Percentiles rank a stretch among this genome's conserved stretches.
These are phyloP conservation scores for Saccharomycopsis babjevae DNA, from an alignment of 805 yeast species.

Conservation along the genomic window DNA sequence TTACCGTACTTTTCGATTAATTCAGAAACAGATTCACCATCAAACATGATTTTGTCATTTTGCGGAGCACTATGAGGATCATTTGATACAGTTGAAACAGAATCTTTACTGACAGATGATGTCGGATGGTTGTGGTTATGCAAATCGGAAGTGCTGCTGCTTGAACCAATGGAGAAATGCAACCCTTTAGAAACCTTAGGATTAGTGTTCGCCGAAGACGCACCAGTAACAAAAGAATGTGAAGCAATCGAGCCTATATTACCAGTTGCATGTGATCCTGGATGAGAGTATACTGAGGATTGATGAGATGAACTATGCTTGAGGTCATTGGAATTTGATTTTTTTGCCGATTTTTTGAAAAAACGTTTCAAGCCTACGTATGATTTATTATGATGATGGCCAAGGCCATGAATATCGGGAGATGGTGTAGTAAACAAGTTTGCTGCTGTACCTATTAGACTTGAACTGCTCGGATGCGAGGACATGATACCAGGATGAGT, in stretches of 20 bases:
- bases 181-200: conserved; percentile 14
- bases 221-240: background rate
- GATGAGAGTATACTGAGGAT: background rate
- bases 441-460: background rate
- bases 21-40: conserved; percentile 38
- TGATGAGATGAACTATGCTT: background rate
- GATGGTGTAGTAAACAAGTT: conserved; percentile 5
- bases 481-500: background rate
- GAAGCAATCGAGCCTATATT: background rate
- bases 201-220: conserved; percentile 3
- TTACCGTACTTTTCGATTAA: conserved; percentile 55
- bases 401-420: conserved; percentile 18
- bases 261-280: background rate
- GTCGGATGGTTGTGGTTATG: conserved; percentile 1
- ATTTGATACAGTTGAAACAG: background rate
- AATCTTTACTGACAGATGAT: background rate
- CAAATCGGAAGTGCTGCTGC: background rate
- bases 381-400: conserved; percentile 5
- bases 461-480: background rate
- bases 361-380: conserved; percentile 34
- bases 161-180: conserved; percentile 13
- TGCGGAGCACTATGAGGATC: conserved; percentile 12
- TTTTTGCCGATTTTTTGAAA: conserved; percentile 35
- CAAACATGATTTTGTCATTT: conserved; percentile 25
- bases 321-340: conserved; percentile 2